A percentile compares a stretch with the other conserved stretches of the same genome.
These are phyloP conservation scores for Cladosporium phlei DNA, from an alignment of 2,329 filamentous ascomycete genomes.

Conservation along the genomic window DNA sequence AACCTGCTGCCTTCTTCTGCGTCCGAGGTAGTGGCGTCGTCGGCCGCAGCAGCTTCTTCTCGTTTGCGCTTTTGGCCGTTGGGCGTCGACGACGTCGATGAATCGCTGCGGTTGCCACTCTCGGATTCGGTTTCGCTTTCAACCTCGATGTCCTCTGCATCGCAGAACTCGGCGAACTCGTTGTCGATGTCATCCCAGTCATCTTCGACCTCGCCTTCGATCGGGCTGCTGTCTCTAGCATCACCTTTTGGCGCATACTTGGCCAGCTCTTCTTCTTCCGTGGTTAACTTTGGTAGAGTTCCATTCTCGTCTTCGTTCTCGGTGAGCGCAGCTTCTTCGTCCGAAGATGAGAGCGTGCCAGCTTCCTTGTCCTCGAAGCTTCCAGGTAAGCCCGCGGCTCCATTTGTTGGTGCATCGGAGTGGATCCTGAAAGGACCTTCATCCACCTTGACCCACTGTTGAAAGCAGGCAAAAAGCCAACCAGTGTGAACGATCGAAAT, in stretches of 20 bases:
- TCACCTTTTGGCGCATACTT: conserved; percentile 45
- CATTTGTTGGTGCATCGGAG: conserved; percentile 63
- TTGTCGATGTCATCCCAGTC: conserved; percentile 53
- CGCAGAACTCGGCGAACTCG: conserved; percentile 67
- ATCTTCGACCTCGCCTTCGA: conserved; percentile 29
- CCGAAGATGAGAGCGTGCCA: conserved; percentile 39
- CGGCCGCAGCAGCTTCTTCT: conserved; percentile 25
- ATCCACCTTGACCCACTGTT: conserved; percentile 74
- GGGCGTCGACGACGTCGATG: conserved; percentile 23
- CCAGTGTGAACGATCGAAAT: conserved; percentile 89
- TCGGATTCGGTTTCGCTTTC: conserved; percentile 31
- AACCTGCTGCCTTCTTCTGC: conserved; percentile 40
- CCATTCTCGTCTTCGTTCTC: conserved; percentile 34
- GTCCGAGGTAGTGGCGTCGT: conserved; percentile 34
- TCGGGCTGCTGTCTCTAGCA: conserved; percentile 28
- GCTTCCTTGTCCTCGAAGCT: conserved; percentile 29
- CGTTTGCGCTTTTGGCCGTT: conserved; percentile 29
- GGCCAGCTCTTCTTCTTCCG: conserved; percentile 39
- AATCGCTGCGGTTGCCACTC: not conserved
- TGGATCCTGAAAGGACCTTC: conserved; percentile 74
- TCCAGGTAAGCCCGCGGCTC: conserved; percentile 25
- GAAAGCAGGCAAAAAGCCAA: conserved; percentile 83
- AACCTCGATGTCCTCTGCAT: conserved; percentile 48
- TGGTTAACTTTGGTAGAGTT: conserved; percentile 24
- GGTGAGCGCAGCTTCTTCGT: conserved; percentile 40